These are phyloP conservation scores for Juglanconis oblonga DNA, from an alignment of 2,329 filamentous ascomycete genomes.

Conservation along the genomic window DNA sequence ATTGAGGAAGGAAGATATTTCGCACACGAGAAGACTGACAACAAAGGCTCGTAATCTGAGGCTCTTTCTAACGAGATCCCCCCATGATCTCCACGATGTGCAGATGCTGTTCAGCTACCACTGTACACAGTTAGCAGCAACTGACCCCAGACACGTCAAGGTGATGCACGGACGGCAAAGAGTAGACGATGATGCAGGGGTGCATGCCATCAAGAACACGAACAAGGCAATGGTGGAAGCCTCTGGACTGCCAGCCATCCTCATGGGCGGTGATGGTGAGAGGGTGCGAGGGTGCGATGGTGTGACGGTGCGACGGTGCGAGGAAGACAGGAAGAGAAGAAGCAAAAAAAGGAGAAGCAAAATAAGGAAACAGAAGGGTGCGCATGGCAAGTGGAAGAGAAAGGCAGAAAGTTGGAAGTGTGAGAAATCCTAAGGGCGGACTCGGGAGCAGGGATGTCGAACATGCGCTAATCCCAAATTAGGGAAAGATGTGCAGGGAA, in stretches of 20 bases:
- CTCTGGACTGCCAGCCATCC: background rate
- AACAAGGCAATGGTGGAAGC: background rate
- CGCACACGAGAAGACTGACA: no score
- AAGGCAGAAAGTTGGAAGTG: slow-evolving; percentile 6
- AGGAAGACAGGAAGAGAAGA: no score
- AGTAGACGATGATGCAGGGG: background rate
- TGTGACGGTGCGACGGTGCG: no score
- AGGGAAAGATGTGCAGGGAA: slow-evolving; percentile 11
- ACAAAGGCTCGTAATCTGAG: no score
- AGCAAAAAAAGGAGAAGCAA: no score
- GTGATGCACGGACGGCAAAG: background rate
- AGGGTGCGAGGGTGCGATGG: no score
- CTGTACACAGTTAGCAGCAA: background rate
- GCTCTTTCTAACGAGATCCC: no score
- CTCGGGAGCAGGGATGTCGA: slow-evolving; percentile 16
- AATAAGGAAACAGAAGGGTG: no score
- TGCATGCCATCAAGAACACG: background rate
- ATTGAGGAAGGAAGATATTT: background rate
- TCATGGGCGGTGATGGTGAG: no score
- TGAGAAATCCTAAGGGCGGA: slow-evolving; percentile 11
- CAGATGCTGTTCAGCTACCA: background rate
- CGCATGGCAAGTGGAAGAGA: no score
- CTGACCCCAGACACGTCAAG: background rate
- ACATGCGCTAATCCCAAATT: slow-evolving; percentile 12
- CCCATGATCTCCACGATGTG: background rate